These are phyloP conservation scores for Xylariaceae sp. DNA, from an alignment of 2,329 filamentous ascomycete species.

Conservation along the genomic window DNA sequence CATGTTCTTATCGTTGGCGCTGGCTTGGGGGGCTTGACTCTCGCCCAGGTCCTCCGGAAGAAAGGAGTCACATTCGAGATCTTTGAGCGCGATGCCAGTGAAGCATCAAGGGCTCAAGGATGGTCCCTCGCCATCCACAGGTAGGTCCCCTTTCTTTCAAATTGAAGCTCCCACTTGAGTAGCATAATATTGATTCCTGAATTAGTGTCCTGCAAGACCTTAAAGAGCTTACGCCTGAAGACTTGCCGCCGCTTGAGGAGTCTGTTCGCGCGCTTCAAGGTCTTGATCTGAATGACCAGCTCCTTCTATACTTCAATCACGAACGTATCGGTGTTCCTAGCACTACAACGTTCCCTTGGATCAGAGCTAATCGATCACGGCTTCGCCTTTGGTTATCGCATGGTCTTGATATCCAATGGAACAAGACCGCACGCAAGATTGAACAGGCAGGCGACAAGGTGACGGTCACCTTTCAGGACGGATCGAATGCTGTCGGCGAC, in stretches of 20 bases:
- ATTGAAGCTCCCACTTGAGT: no score
- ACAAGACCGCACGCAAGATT: conserved; percentile 31
- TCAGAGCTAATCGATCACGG: conserved; percentile 27
- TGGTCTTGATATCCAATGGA: conserved; percentile 32
- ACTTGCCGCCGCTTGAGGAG: conserved; percentile 1
- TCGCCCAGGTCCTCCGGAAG: conserved; percentile 12
- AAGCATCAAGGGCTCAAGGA: conserved; percentile 9
- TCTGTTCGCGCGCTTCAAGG: not conserved
- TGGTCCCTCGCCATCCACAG: conserved; percentile 11
- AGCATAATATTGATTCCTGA: not conserved
- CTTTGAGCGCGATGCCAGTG: conserved; percentile 10
- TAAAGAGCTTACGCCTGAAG: not conserved
- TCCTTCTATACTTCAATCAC: not conserved
- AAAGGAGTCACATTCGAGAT: conserved; percentile 11
- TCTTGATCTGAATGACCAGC: not conserved
- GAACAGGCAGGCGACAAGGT: conserved; percentile 30
- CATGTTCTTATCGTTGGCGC: conserved; percentile 13
- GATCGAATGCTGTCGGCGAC: conserved; percentile 35
- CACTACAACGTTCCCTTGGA: not conserved
- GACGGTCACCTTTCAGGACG: conserved; percentile 40
- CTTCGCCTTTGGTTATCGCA: conserved; percentile 25
- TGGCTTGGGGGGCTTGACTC: conserved; percentile 10
- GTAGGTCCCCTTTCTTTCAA: conserved; percentile 4
- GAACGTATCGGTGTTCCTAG: not conserved
- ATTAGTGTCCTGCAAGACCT: not conserved